These are phyloP conservation scores for Cercospora zeae-maydis DNA, from an alignment of 2,329 filamentous ascomycete species.

Conservation along the genomic window DNA sequence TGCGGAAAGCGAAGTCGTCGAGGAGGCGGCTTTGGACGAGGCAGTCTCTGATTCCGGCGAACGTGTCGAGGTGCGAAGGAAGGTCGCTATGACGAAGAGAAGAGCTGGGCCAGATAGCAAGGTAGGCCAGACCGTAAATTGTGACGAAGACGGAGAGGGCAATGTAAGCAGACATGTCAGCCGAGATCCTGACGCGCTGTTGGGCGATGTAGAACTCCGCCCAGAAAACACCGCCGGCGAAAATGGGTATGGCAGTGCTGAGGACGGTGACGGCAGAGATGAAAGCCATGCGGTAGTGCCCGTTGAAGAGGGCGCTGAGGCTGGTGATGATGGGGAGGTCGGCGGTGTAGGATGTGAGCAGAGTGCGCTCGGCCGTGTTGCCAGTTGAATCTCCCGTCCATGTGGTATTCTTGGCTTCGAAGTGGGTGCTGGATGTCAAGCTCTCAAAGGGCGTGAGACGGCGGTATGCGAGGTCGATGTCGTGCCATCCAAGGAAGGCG, in stretches of 20 bases:
- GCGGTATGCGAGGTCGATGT: constrained; percentile 63
- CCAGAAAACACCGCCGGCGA: constrained; percentile 70
- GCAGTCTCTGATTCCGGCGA: constrained; percentile 76
- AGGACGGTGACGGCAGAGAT: constrained; percentile 58
- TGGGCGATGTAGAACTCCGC: constrained; percentile 57
- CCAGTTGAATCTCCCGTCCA: constrained; percentile 45
- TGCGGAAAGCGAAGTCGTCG: constrained; percentile 68
- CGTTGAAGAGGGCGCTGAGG: constrained; percentile 55
- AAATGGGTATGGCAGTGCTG: constrained; percentile 61
- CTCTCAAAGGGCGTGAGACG: constrained; percentile 67
- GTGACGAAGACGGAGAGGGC: constrained; percentile 70
- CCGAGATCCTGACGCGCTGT: constrained; percentile 61
- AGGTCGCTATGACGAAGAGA: constrained; percentile 53
- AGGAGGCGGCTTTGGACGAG: constrained; percentile 69
- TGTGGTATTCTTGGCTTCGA: constrained; percentile 23
- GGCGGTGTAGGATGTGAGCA: constrained; percentile 68
- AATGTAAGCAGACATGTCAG: constrained; percentile 67
- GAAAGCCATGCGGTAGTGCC: constrained; percentile 63
- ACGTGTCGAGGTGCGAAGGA: constrained; percentile 54
- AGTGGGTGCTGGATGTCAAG: constrained; percentile 43
- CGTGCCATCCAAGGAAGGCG: constrained; percentile 64
- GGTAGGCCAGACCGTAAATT: constrained; percentile 64
- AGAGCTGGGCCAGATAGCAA: constrained; percentile 64
- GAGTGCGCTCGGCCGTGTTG: constrained; percentile 57
- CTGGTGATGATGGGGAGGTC: constrained; percentile 61